A percentile compares a stretch with the other conserved stretches of the same genome.
Evolutionary conservation across 106 monocot genomes (phyloP).

Genomic region (Platanthera guangdongensis): DNA sequence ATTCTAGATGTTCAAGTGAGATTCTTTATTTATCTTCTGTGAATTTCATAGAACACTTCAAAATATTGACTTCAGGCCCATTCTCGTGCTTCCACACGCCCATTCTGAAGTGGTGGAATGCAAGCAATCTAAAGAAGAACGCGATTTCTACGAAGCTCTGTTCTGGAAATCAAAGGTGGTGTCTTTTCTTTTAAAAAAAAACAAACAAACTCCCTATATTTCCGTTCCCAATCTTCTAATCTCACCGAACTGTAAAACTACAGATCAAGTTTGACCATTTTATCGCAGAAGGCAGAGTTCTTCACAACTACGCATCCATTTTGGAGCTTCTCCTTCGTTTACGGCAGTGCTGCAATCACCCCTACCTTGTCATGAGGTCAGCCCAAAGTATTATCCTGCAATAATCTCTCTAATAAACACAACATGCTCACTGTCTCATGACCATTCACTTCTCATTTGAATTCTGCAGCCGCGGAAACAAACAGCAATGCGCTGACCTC

Average conservation of each 20-base stretch:
- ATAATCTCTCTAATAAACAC: neutral
- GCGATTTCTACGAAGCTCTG: constrained; percentile 77
- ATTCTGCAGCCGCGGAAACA: constrained; percentile 41
- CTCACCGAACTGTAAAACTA: neutral
- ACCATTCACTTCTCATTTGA: neutral
- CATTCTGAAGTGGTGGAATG: constrained; percentile 53
- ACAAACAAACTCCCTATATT: neutral
- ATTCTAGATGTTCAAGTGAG: neutral
- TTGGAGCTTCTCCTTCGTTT: constrained; percentile 78
- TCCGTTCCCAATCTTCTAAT: neutral
- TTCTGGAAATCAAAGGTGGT: constrained; percentile 68
- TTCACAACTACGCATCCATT: constrained; percentile 78
- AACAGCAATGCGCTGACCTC: constrained; percentile 44
- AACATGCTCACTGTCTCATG: neutral
- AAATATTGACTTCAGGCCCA: constrained; percentile 46
- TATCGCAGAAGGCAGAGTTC: constrained; percentile 79
- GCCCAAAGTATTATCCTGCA: neutral
- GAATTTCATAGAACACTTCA: neutral
- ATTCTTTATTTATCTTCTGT: neutral
- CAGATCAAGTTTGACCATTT: constrained; percentile 82
- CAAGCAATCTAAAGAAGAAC: constrained; percentile 65
- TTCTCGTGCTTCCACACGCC: constrained; percentile 78
- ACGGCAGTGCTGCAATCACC: constrained; percentile 89
- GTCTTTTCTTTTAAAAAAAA: neutral
- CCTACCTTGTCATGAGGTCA: constrained; percentile 72